Percentiles rank a stretch among this genome's conserved stretches.
Conservation (phyloP, 768 basidiomycete genomes). For the Stropharia rugosoannulata region DNA sequence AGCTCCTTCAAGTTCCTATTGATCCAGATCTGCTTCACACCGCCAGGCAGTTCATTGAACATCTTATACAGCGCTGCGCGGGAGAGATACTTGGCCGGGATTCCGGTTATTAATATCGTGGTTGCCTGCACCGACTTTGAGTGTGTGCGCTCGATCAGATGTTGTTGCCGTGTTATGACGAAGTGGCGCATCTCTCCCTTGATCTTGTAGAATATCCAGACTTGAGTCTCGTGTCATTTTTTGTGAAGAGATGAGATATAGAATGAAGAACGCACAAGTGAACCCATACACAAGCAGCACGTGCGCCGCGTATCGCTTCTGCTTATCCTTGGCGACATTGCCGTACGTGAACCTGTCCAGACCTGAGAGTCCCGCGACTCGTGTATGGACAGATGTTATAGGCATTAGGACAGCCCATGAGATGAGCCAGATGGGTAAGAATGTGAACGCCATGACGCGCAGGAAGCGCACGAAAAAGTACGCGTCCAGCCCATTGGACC, state of each 20-base stretch:
- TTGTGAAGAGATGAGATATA: not conserved
- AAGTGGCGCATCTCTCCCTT: constrained; percentile 80
- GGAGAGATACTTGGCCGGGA: constrained; percentile 77
- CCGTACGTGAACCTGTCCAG: constrained; percentile 81
- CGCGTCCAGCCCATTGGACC: constrained; percentile 82
- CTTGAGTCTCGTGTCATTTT: constrained; percentile 31
- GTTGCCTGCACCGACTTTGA: constrained; percentile 82
- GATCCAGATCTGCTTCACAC: constrained; percentile 89
- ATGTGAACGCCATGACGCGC: constrained; percentile 77
- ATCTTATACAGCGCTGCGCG: constrained; percentile 63
- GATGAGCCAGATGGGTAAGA: constrained; percentile 89
- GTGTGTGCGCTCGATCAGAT: constrained; percentile 75
- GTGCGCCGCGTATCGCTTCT: constrained; percentile 73
- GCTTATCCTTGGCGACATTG: constrained; percentile 55
- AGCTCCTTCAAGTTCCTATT: constrained; percentile 89
- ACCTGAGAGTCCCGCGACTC: constrained; percentile 43
- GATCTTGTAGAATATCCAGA: constrained; percentile 86
- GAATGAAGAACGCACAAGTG: constrained; percentile 56
- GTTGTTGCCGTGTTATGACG: constrained; percentile 74
- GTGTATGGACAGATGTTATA: constrained; percentile 56
- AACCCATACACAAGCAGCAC: constrained; percentile 74
- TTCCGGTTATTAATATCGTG: constrained; percentile 88
- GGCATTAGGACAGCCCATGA: constrained; percentile 89
- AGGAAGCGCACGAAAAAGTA: constrained; percentile 93
- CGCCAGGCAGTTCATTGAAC: constrained; percentile 86